Percentiles rank a stretch among this genome's conserved stretches.
Evolutionary conservation across 257 asterid genomes (phyloP).

Genomic region (Linaria vulgaris): DNA sequence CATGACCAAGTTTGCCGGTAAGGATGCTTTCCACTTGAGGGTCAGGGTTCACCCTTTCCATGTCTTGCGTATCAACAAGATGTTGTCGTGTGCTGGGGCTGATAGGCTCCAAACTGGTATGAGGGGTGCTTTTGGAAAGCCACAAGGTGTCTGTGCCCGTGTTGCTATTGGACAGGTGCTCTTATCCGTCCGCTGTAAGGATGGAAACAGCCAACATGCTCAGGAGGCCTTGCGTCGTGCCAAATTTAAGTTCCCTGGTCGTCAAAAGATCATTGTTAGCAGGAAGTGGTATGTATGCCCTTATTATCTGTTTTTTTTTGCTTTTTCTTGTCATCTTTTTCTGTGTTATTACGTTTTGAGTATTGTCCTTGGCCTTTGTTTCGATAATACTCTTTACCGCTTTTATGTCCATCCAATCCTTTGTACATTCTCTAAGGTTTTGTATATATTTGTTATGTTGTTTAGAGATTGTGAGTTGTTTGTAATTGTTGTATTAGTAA

Average conservation of each 20-base stretch:
- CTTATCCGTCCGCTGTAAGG: constrained; percentile 41
- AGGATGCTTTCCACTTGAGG: constrained; percentile 47
- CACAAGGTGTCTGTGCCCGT: constrained; percentile 39
- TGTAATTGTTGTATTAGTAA: too few relatives aligned
- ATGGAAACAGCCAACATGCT: constrained; percentile 33
- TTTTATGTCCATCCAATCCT: too few relatives aligned
- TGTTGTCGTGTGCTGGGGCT: constrained; percentile 46
- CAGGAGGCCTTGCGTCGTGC: constrained; percentile 47
- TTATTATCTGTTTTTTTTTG: not conserved
- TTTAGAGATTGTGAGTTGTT: too few relatives aligned
- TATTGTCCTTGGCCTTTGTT: not conserved
- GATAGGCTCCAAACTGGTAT: constrained; percentile 50
- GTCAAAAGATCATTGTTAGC: constrained; percentile 43
- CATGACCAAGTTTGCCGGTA: constrained; percentile 41
- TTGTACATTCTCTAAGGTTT: too few relatives aligned
- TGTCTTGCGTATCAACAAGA: constrained; percentile 41
- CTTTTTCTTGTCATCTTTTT: not conserved
- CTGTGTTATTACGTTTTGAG: not conserved
- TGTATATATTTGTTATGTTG: too few relatives aligned
- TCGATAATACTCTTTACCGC: not conserved
- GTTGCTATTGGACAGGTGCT: constrained; percentile 43
- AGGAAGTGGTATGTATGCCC: constrained; percentile 35
- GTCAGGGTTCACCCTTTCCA: constrained; percentile 47
- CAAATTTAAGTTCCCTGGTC: constrained; percentile 45
- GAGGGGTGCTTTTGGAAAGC: constrained; percentile 45